Conservation (phyloP, 805 yeast genomes). For the Cyberlindnera subsufficiens region DNA sequence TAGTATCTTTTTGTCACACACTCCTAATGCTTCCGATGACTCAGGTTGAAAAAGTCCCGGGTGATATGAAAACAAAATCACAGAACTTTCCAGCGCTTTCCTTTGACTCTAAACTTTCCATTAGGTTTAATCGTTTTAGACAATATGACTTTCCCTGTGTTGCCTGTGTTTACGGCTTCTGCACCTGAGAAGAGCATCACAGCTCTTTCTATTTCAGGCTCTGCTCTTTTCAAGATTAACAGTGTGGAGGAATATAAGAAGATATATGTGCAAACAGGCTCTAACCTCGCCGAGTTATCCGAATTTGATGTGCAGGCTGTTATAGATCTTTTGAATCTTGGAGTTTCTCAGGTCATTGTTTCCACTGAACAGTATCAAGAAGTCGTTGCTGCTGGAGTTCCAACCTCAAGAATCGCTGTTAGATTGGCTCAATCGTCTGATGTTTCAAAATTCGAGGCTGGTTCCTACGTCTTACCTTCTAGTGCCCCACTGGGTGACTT, state of each 20-base stretch:
- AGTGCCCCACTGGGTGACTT: conserved; percentile 17
- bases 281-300: conserved; percentile 21
- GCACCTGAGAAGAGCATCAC: conserved; percentile 4
- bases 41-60: no score
- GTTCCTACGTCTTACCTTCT: conserved; percentile 17
- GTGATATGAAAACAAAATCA: no score
- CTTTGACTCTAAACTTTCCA: no score
- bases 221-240: conserved; percentile 19
- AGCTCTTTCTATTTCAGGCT: conserved; percentile 22
- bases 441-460: conserved; percentile 6
- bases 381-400: conserved; percentile 43
- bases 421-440: conserved; percentile 5
- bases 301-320: conserved; percentile 35
- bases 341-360: conserved; percentile 45
- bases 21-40: no score
- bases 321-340: conserved; percentile 53
- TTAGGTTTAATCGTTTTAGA: neutral
- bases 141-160: conserved; percentile 32
- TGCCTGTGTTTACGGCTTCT: conserved; percentile 25
- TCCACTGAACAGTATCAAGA: conserved; percentile 24
- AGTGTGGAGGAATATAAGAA: conserved; percentile 10
- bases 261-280: conserved; percentile 14
- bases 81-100: no score
- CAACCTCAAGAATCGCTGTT: conserved; percentile 25
- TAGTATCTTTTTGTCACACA: no score